Conservation (phyloP, 306 rosid species). For the Cucumis melo region DNA sequence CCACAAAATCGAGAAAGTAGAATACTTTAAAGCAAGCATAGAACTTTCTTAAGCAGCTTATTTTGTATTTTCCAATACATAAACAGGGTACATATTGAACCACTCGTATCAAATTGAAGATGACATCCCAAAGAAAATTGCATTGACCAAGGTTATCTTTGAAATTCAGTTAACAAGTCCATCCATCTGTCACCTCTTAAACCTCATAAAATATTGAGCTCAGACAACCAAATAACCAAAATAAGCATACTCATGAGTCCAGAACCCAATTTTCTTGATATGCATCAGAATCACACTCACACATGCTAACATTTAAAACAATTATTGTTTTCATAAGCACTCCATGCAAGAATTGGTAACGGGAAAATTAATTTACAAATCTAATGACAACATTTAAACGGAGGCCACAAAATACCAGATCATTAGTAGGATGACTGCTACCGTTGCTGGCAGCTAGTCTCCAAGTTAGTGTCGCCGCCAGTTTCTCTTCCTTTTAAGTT, state of each 20-base stretch:
- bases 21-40: neutral
- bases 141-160: neutral
- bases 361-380: neutral
- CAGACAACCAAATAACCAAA: neutral
- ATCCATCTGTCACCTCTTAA: neutral
- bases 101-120: neutral
- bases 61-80: neutral
- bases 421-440: slow-evolving; percentile 59
- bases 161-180: neutral
- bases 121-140: neutral
- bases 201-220: neutral
- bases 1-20: neutral
- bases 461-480: slow-evolving; percentile 82
- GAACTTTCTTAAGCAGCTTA: neutral
- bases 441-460: slow-evolving; percentile 74
- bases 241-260: neutral
- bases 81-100: neutral
- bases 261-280: neutral
- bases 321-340: neutral
- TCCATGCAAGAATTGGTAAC: neutral
- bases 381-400: neutral
- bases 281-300: neutral
- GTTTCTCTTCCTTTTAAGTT: slow-evolving; percentile 32
- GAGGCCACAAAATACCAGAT: slow-evolving; percentile 37
- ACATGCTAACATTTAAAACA: neutral